Percentiles rank a stretch among this genome's conserved stretches.
These are phyloP conservation scores for Scedosporium boydii DNA, from an alignment of 2,329 filamentous ascomycete genomes.

Conservation along the genomic window DNA sequence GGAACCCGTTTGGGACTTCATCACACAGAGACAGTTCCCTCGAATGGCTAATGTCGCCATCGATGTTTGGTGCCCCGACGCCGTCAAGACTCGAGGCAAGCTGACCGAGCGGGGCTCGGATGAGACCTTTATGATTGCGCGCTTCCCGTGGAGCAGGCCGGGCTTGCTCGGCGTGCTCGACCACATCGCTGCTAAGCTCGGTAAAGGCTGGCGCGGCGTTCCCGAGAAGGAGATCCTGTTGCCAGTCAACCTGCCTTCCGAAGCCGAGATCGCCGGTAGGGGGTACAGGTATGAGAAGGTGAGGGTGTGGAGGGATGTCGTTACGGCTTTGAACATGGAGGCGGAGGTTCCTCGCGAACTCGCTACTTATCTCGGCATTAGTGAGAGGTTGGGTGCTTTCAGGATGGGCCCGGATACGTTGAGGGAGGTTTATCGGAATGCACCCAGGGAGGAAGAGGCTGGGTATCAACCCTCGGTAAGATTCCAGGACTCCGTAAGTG, in stretches of 20 bases:
- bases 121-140: constrained; percentile 51
- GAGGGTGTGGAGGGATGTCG: constrained; percentile 53
- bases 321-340: constrained; percentile 46
- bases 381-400: constrained; percentile 58
- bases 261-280: constrained; percentile 44
- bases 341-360: constrained; percentile 53
- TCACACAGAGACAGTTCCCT: constrained; percentile 62
- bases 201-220: constrained; percentile 34
- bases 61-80: constrained; percentile 61
- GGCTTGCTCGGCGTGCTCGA: constrained; percentile 39
- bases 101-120: constrained; percentile 32
- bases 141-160: constrained; percentile 52
- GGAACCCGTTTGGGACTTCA: constrained; percentile 54
- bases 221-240: constrained; percentile 57
- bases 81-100: constrained; percentile 39
- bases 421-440: constrained; percentile 50
- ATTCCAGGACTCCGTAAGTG: constrained; percentile 28
- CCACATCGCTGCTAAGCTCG: constrained; percentile 39
- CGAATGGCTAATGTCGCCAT: constrained; percentile 60
- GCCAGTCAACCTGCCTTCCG: constrained; percentile 52
- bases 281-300: constrained; percentile 53
- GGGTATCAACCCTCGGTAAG: constrained; percentile 57
- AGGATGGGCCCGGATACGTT: constrained; percentile 49
- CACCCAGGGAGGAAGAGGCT: constrained; percentile 45
- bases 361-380: constrained; percentile 55